Evolutionary conservation across 163 green algal species (phyloP).

Genomic region (Chlorella variabilis): DNA sequence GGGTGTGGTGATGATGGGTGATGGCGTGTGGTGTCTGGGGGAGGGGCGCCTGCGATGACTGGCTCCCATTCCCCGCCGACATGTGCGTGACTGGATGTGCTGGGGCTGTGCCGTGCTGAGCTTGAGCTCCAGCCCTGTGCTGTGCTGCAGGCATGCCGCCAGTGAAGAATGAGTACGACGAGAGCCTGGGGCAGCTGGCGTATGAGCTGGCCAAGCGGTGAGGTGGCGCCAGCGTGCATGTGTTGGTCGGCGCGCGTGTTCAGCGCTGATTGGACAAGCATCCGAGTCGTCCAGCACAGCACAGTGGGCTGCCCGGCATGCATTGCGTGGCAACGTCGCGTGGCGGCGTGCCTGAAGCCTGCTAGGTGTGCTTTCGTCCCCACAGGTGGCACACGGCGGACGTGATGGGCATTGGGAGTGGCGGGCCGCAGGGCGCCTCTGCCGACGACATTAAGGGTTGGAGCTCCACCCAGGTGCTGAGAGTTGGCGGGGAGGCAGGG

Average conservation of each 20-base stretch:
- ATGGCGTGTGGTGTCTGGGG: too few relatives aligned
- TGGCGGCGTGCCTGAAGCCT: too few relatives aligned
- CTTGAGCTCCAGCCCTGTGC: background rate
- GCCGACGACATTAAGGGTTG: conserved; percentile 70
- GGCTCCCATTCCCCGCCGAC: too few relatives aligned
- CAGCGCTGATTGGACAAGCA: too few relatives aligned
- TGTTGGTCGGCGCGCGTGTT: too few relatives aligned
- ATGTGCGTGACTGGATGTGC: too few relatives aligned
- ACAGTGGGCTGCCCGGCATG: too few relatives aligned
- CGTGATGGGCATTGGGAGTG: conserved; percentile 65
- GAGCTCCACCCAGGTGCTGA: conserved; percentile 63
- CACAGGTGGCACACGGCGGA: conserved; percentile 78
- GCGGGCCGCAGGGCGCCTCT: conserved; percentile 23
- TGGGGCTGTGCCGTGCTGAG: background rate
- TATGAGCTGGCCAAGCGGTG: conserved; percentile 65
- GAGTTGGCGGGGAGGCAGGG: background rate
- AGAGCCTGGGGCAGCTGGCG: conserved; percentile 62
- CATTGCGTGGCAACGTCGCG: too few relatives aligned
- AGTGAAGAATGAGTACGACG: conserved; percentile 81
- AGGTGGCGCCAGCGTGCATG: background rate
- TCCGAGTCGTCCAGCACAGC: too few relatives aligned
- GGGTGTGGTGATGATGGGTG: too few relatives aligned
- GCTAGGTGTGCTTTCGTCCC: too few relatives aligned
- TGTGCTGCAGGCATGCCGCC: conserved; percentile 75
- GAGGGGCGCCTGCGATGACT: background rate